phyloP scores from a whole-genome alignment of 2,329 filamentous ascomycete species.

The Juglanconis sp. region DNA sequence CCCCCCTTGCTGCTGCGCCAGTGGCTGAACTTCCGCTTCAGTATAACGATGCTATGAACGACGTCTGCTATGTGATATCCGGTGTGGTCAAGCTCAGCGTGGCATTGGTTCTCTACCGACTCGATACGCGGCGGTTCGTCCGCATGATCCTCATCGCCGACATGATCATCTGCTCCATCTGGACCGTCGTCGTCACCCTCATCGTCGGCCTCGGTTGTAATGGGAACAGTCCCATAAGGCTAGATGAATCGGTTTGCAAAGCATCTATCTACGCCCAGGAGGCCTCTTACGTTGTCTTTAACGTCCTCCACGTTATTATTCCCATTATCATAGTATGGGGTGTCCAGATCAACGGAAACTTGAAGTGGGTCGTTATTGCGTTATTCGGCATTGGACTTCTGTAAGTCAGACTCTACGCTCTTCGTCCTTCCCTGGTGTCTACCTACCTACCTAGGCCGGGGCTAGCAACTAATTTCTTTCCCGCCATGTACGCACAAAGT shows the following conservation, averaged over 20 bases:
- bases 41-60: constrained; percentile 8
- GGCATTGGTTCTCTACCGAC: constrained; percentile 13
- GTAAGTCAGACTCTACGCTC: constrained; percentile 1
- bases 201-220: constrained; percentile 12
- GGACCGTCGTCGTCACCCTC: constrained; percentile 11
- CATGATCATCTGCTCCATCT: constrained; percentile 8
- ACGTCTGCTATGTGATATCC: constrained; percentile 16
- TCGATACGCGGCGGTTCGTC: constrained; percentile 8
- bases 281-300: constrained; percentile 13
- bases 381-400: constrained; percentile 16
- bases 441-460: too few relatives aligned
- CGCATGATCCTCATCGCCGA: constrained; percentile 10
- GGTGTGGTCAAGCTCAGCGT: constrained; percentile 16
- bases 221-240: not conserved
- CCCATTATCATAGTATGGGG: constrained; percentile 17
- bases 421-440: too few relatives aligned
- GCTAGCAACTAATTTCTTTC: too few relatives aligned
- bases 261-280: constrained; percentile 13
- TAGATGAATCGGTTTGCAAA: constrained; percentile 6
- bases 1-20: too few relatives aligned
- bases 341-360: constrained; percentile 5
- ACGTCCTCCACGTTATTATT: constrained; percentile 10
- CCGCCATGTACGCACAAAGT: not conserved
- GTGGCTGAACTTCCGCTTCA: not conserved
- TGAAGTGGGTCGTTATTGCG: constrained; percentile 11